phyloP scores from a whole-genome alignment of 1,284 basidiomycete genomes.

The Microbotryum lychnidis-dioicae region DNA sequence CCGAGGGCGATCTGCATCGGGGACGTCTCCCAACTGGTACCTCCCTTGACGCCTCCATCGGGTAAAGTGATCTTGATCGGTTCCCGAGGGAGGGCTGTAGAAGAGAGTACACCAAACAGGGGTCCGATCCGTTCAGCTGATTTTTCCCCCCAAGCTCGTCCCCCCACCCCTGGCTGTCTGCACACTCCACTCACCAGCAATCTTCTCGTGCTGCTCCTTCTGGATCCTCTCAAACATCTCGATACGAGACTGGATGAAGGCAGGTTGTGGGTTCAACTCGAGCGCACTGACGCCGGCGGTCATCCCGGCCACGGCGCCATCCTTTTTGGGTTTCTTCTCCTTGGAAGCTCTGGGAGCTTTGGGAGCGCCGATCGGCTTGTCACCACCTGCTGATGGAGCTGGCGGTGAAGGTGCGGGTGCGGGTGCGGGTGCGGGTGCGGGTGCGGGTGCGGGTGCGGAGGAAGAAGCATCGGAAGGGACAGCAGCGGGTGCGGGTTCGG shows the following conservation, averaged over 20 bases:
- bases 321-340: slow-evolving; percentile 38
- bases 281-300: slow-evolving; percentile 21
- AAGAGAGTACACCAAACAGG: not conserved
- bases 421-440: no score
- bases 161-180: not conserved
- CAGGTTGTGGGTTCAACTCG: slow-evolving; percentile 72
- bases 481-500: slow-evolving; percentile 19
- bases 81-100: slow-evolving; percentile 68
- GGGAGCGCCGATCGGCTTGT: not conserved
- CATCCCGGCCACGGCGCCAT: slow-evolving; percentile 38
- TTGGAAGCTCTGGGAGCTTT: slow-evolving; percentile 27
- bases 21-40: slow-evolving; percentile 89
- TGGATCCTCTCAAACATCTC: slow-evolving; percentile 85
- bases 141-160: not conserved
- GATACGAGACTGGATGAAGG: slow-evolving; percentile 81
- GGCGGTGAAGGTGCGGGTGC: slow-evolving; percentile 1
- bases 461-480: not conserved
- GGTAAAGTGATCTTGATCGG: slow-evolving; percentile 79
- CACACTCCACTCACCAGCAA: slow-evolving; percentile 52
- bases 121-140: not conserved
- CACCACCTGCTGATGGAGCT: not conserved
- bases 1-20: slow-evolving; percentile 85
- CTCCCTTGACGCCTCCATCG: slow-evolving; percentile 76
- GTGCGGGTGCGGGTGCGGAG: no score
- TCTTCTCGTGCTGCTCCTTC: slow-evolving; percentile 70